These are phyloP conservation scores for Neltuma alba DNA, from an alignment of 306 rosid genomes.

Conservation along the genomic window DNA sequence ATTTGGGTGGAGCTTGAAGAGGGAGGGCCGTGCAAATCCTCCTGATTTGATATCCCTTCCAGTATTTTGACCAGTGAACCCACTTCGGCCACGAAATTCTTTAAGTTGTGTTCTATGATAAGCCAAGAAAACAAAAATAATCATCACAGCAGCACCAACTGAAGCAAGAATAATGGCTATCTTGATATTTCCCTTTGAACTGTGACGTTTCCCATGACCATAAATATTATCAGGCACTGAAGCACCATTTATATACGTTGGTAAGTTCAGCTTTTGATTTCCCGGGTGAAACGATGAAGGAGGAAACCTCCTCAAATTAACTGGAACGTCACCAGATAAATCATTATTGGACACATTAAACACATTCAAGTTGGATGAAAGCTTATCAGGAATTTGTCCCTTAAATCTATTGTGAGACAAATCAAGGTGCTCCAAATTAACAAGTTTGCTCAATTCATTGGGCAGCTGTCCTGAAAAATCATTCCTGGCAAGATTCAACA, in stretches of 20 bases:
- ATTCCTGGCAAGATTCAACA: conserved; percentile 81
- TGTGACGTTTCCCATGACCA: conserved; percentile 38
- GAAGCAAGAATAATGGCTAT: conserved; percentile 94
- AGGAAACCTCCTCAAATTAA: conserved; percentile 67
- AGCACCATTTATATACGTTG: conserved; percentile 33
- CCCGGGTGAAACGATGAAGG: conserved; percentile 75
- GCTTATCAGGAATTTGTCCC: conserved; percentile 82
- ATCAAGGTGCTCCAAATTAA: conserved; percentile 73
- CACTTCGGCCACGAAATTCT: conserved; percentile 79
- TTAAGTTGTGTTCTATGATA: conserved; percentile 80
- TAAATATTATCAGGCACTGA: conserved; percentile 56
- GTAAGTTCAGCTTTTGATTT: conserved; percentile 56
- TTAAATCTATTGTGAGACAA: conserved; percentile 77
- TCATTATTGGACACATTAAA: conserved; percentile 88
- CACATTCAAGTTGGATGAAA: conserved; percentile 63
- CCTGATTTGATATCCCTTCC: conserved; percentile 75
- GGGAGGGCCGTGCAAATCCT: conserved; percentile 66
- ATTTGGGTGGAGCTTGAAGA: conserved; percentile 73
- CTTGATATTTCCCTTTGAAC: conserved; percentile 72
- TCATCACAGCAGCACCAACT: conserved; percentile 88
- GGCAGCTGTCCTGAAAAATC: conserved; percentile 81
- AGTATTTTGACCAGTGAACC: conserved; percentile 59
- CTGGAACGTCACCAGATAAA: conserved; percentile 76
- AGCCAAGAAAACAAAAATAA: conserved; percentile 82
- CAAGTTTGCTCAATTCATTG: conserved; percentile 70